phyloP scores from a whole-genome alignment of 768 basidiomycete species.

The Boletus pseudo-olivaceus region DNA sequence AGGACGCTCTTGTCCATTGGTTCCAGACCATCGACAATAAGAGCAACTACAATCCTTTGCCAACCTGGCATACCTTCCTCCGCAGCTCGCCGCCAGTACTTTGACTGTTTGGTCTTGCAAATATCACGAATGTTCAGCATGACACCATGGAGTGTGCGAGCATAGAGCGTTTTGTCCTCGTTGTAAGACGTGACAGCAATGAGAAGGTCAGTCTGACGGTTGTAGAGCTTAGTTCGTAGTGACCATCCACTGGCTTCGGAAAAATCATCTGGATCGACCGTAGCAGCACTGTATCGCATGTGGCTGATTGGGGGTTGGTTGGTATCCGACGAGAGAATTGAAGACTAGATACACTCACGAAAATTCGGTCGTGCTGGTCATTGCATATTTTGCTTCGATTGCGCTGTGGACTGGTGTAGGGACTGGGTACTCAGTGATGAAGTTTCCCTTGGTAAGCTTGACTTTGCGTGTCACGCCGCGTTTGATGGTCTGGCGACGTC shows the following conservation, averaged over 20 bases:
- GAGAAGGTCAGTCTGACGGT: slow-evolving; percentile 86
- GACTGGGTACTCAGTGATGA: slow-evolving; percentile 86
- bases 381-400: slow-evolving; percentile 75
- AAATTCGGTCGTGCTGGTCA: slow-evolving; percentile 80
- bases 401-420: slow-evolving; percentile 81
- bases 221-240: slow-evolving; percentile 79
- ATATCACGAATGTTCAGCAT: slow-evolving; percentile 99
- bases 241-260: slow-evolving; percentile 76
- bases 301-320: slow-evolving; percentile 41
- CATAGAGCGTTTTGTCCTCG: slow-evolving; percentile 89
- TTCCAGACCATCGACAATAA: slow-evolving; percentile 91
- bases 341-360: slow-evolving; percentile 52
- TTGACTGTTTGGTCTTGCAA: slow-evolving; percentile 92
- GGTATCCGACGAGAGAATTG: background rate
- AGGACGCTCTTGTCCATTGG: slow-evolving; percentile 94
- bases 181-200: slow-evolving; percentile 95
- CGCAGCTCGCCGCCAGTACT: slow-evolving; percentile 81
- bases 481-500: slow-evolving; percentile 85
- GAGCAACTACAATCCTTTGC: slow-evolving; percentile 88
- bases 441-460: slow-evolving; percentile 90
- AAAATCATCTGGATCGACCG: slow-evolving; percentile 90
- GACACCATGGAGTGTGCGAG: slow-evolving; percentile 89
- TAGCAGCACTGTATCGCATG: slow-evolving; percentile 93
- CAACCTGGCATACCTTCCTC: slow-evolving; percentile 84
- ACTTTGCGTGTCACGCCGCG: slow-evolving; percentile 93